A percentile compares a stretch with the other conserved stretches of the same genome.
Evolutionary conservation across 768 basidiomycete genomes (phyloP).

Genomic region (Lactarius hatsudake): DNA sequence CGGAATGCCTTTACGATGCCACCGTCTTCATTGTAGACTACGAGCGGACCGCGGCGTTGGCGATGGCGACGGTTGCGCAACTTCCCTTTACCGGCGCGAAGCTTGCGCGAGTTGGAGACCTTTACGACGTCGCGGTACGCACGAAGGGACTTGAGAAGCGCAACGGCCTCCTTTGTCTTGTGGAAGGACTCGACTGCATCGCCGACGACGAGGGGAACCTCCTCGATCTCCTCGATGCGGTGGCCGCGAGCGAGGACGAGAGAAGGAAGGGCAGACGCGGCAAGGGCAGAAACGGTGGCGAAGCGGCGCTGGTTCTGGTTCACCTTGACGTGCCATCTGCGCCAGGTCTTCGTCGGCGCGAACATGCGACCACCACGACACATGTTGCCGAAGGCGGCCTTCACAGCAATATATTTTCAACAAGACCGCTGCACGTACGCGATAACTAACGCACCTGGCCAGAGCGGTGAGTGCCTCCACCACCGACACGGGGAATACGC

Average conservation of each 20-base stretch:
- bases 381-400: constrained; percentile 99
- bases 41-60: constrained; percentile 94
- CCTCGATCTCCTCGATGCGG: constrained; percentile 95
- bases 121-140: constrained; percentile 94
- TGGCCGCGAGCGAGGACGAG: constrained; percentile 99
- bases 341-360: constrained; percentile 98
- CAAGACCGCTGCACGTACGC: background rate
- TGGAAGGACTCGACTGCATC: constrained; percentile 78
- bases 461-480: constrained; percentile 97
- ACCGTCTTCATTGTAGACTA: constrained; percentile 96
- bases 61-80: constrained; percentile 94
- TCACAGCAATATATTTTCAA: constrained; percentile 11
- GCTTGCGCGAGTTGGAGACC: constrained; percentile 95
- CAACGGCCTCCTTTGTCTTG: constrained; percentile 96
- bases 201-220: constrained; percentile 91
- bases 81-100: constrained; percentile 97
- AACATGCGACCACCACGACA: constrained; percentile 99
- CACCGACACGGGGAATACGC: constrained; percentile 99
- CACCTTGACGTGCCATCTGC: constrained; percentile 99
- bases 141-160: constrained; percentile 84
- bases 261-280: constrained; percentile 95
- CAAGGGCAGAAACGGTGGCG: constrained; percentile 95
- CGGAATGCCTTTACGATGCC: constrained; percentile 99
- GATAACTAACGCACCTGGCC: constrained; percentile 74
- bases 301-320: constrained; percentile 99